phyloP scores from a whole-genome alignment of 192 early-diverging fungal species.

The Rhizoclosmatium sp. region DNA sequence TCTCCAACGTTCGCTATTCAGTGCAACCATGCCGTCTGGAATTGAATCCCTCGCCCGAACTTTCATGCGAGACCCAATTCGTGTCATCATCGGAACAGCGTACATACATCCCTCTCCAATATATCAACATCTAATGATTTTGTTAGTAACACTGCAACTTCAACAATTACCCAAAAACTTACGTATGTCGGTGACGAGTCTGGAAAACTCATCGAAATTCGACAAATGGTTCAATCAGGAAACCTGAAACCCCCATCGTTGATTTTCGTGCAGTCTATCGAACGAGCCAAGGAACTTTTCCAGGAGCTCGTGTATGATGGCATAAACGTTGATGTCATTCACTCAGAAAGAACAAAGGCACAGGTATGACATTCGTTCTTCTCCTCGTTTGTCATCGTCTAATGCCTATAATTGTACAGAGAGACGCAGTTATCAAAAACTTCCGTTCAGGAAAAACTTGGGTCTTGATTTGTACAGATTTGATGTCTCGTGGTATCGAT shows the following conservation, averaged over 20 bases:
- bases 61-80: constrained; percentile 89
- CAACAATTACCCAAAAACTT: constrained; percentile 88
- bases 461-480: constrained; percentile 95
- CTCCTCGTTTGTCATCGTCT: background rate
- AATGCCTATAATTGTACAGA: constrained; percentile 44
- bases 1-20: constrained; percentile 87
- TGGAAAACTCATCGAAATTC: constrained; percentile 92
- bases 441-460: constrained; percentile 92
- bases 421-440: constrained; percentile 87
- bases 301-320: constrained; percentile 96
- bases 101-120: constrained; percentile 39
- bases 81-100: constrained; percentile 88
- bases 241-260: constrained; percentile 92
- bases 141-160: constrained; percentile 85
- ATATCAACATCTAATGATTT: constrained; percentile 3
- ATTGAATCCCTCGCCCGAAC: constrained; percentile 91
- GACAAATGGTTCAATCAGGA: constrained; percentile 78
- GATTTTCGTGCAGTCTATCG: constrained; percentile 97
- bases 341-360: constrained; percentile 91
- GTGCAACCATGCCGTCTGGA: constrained; percentile 91
- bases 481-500: constrained; percentile 98
- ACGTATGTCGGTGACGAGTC: constrained; percentile 92
- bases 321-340: constrained; percentile 98
- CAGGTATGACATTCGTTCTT: constrained; percentile 60
- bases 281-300: constrained; percentile 96